Conservation (phyloP, 257 asterid genomes). For the Leonotis leonurus region DNA sequence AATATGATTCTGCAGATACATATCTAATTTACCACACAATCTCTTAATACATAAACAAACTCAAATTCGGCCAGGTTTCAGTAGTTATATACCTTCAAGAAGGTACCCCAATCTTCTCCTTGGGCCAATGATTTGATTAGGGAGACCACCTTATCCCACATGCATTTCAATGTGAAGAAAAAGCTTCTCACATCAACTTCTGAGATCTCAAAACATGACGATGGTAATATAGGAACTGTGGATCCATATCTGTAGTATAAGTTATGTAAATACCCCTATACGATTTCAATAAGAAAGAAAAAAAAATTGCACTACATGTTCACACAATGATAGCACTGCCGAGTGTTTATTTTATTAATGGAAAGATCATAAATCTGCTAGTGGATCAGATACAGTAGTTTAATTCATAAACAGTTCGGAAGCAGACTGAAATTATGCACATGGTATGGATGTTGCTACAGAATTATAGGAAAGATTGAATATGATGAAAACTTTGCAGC, state of each 20-base stretch:
- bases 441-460: not conserved
- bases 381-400: conserved; percentile 4
- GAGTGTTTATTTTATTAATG: not conserved
- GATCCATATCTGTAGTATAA: conserved; percentile 48
- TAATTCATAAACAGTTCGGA: not conserved
- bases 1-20: not conserved
- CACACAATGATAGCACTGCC: not conserved
- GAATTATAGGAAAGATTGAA: not conserved
- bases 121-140: conserved; percentile 52
- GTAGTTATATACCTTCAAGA: conserved; percentile 49
- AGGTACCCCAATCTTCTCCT: conserved; percentile 79
- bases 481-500: not conserved
- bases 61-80: not conserved
- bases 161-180: conserved; percentile 39
- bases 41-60: not conserved
- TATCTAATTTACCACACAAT: not conserved
- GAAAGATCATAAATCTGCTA: not conserved
- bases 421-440: conserved; percentile 3
- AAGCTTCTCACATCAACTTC: conserved; percentile 52
- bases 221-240: conserved; percentile 49
- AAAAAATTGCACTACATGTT: not conserved
- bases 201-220: conserved; percentile 75
- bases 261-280: conserved; percentile 9
- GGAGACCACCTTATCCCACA: conserved; percentile 52
- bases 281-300: conserved; percentile 4